Evolutionary conservation across 1,139 yeast species (phyloP).

Genomic region (Geotrichum bryndzae): DNA sequence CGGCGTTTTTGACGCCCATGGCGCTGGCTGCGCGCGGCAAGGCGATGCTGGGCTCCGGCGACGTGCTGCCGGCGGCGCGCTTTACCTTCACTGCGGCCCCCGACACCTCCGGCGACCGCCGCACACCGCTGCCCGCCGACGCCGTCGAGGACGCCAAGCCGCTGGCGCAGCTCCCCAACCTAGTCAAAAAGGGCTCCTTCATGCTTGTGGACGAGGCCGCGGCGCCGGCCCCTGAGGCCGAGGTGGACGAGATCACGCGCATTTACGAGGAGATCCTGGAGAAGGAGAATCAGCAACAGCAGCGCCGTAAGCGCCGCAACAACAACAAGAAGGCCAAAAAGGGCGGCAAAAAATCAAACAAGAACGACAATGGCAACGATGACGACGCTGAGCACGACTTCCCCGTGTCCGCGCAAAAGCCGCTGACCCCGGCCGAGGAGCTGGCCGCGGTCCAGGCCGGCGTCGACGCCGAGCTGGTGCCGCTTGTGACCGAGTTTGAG

Average conservation of each 20-base stretch:
- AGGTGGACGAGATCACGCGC: conserved; percentile 2
- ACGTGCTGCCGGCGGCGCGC: not conserved
- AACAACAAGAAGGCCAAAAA: conserved; percentile 13
- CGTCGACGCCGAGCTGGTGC: conserved; percentile 31
- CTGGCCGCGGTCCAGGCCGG: conserved; percentile 28
- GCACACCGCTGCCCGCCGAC: not conserved
- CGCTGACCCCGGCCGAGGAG: conserved; percentile 30
- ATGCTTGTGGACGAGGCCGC: conserved; percentile 39
- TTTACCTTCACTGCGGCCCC: not conserved
- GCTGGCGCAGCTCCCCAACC: not conserved
- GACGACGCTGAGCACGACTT: conserved; percentile 11
- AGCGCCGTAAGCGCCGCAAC: conserved; percentile 13
- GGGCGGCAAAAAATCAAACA: conserved; percentile 15
- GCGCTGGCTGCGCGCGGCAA: conserved; percentile 1
- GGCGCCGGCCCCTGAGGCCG: conserved; percentile 8
- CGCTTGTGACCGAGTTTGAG: conserved; percentile 30
- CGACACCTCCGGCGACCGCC: not conserved
- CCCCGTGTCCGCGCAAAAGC: conserved; percentile 18
- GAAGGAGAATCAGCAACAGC: conserved; percentile 19
- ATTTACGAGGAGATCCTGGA: conserved; percentile 1
- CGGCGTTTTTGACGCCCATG: conserved; percentile 1
- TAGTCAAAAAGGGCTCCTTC: not conserved
- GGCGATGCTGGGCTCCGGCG: not conserved
- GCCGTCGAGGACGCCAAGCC: not conserved
- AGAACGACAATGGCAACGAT: conserved; percentile 4